Base-by-base conservation (phyloP, 768 basidiomycete genomes). In the Russula foetens region DNA sequence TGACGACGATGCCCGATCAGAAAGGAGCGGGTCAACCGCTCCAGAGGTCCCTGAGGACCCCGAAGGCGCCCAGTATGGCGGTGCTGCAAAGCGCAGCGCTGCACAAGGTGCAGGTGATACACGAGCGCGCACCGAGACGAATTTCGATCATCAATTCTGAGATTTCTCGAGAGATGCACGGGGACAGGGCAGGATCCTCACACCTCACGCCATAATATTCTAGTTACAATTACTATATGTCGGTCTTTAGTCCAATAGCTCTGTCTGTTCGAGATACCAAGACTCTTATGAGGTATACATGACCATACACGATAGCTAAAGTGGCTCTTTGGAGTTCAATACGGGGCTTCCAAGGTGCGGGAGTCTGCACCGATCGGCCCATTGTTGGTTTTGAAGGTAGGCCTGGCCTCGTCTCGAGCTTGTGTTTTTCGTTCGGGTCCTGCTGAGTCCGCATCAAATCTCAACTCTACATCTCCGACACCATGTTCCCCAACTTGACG, bases 41-140 rank as follows among this genome's bases (percentile, higher is more conserved):
- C 84, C 49, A 21, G 49, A 84, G 54, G 79, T 79, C 69, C 88
- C 89, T 4, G 90, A 92, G 73, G 87, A 88, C 64, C 71, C 88
- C 8, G 84, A 84, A 63, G 85, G 87, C 38, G 83, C 79, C n/a
- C 74, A 81, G 23, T 90, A 90, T 67, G 83, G 79, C 19, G 50
- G 50, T 7, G 24, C 9, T 45, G 44, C 83, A 97, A 52, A 94
- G 98, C 69, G 94, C 95, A 90, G 86, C 71, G 54, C n/a, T 12
- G 47, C 26, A 19, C 54, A 61, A 11, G 92, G 89, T 78, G 97
- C 97, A 76, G 98, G 98, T 76, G 94, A 96, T 71, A 95, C 96
- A 65, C 96, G 95, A 83, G 95, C 96, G 54, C 97, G 97, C 75
- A 95, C 97, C 71, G 91, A 92, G 8, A 94, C 93, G 60, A 97